Conservation (phyloP, 306 rosid genomes). For the Heteromeles arbutifolia region DNA sequence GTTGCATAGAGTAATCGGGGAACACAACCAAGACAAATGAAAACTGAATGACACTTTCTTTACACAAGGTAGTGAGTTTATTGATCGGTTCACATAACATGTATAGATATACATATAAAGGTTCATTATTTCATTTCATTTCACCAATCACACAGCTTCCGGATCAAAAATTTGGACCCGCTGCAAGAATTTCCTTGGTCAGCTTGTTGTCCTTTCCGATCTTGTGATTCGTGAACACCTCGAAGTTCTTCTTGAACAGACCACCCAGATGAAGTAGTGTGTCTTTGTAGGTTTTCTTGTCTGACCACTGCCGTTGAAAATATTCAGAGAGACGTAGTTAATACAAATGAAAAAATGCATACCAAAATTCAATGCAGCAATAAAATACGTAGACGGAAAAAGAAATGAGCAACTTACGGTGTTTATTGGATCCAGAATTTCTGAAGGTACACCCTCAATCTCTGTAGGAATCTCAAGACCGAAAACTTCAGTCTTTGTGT, state of each 20-base stretch:
- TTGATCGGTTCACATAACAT: too few species aligned
- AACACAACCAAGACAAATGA: too few species aligned
- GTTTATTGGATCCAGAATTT: constrained; percentile 67
- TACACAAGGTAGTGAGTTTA: too few species aligned
- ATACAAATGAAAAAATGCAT: not conserved
- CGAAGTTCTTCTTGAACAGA: constrained; percentile 69
- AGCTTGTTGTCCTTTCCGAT: constrained; percentile 52
- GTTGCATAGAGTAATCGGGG: too few species aligned
- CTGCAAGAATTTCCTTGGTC: constrained; percentile 71
- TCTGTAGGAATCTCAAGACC: constrained; percentile 73
- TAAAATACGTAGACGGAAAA: not conserved
- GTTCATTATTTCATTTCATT: too few species aligned
- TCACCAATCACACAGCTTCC: not conserved
- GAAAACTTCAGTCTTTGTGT: constrained; percentile 56
- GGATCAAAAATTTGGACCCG: constrained; percentile 64
- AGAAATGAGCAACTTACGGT: constrained; percentile 46
- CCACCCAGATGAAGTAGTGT: constrained; percentile 57
- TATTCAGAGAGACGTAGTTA: not conserved
- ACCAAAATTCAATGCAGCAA: not conserved
- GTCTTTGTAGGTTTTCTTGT: constrained; percentile 49
- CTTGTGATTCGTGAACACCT: constrained; percentile 46
- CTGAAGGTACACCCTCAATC: constrained; percentile 74
- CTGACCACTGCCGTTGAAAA: constrained; percentile 56
- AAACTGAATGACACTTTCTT: too few species aligned
- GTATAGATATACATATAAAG: too few species aligned